Percentiles rank a stretch among this genome's conserved stretches.
phyloP scores from a whole-genome alignment of 192 early-diverging fungal species.

The Paraglomus occultum region DNA sequence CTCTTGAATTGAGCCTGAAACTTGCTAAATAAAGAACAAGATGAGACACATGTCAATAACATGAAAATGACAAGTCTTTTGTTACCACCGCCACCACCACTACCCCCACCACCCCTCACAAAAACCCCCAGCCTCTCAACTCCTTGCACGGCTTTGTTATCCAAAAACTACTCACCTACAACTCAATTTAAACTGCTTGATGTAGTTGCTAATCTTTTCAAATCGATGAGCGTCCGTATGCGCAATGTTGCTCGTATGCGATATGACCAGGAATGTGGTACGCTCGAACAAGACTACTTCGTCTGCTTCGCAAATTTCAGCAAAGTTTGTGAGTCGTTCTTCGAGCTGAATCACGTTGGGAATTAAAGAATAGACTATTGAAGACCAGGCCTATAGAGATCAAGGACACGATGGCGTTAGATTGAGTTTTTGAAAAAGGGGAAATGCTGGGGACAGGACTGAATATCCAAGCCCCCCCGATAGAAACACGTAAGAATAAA shows the following conservation, averaged over 20 bases:
- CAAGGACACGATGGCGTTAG: neutral
- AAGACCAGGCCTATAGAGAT: constrained; percentile 81
- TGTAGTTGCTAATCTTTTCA: constrained; percentile 88
- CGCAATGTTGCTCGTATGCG: constrained; percentile 62
- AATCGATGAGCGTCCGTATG: constrained; percentile 76
- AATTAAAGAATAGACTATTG: constrained; percentile 93
- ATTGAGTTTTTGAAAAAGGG: neutral
- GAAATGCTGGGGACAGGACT: neutral
- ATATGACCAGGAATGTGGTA: constrained; percentile 94
- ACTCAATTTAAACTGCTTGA: constrained; percentile 88
- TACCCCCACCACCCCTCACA: too few species aligned
- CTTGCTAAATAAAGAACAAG: constrained; percentile 45
- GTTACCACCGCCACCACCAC: too few species aligned
- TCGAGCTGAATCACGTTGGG: constrained; percentile 88
- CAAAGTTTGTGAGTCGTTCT: constrained; percentile 75
- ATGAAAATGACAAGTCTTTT: too few species aligned
- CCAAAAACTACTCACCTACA: constrained; percentile 62
- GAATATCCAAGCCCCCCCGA: neutral
- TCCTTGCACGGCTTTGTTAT: too few species aligned
- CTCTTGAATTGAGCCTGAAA: constrained; percentile 81
- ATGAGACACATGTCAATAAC: neutral
- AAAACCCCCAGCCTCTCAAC: too few species aligned
- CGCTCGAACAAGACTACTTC: constrained; percentile 96
- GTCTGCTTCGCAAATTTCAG: constrained; percentile 82
- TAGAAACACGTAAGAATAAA: constrained; percentile 26